A percentile compares a stretch with the other conserved stretches of the same genome.
These are phyloP conservation scores for Leptosphaerulina australis DNA, from an alignment of 2,329 filamentous ascomycete species.

Conservation along the genomic window DNA sequence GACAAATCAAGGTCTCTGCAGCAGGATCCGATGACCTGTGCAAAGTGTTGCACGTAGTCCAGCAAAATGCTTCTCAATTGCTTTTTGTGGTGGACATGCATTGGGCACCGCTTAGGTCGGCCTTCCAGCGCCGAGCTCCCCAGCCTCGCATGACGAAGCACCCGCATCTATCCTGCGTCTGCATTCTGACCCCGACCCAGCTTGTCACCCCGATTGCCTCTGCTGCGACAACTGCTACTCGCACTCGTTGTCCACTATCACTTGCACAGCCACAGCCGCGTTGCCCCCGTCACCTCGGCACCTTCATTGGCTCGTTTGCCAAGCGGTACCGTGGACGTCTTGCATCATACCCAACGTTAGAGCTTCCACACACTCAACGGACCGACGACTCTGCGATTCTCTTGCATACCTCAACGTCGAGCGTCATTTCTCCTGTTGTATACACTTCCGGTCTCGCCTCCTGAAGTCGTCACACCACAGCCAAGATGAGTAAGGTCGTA, in stretches of 20 bases:
- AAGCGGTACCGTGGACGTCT: slow-evolving; percentile 14
- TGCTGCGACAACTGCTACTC: slow-evolving; percentile 13
- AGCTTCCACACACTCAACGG: slow-evolving; percentile 16
- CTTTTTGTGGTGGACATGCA: slow-evolving; percentile 12
- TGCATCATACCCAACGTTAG: slow-evolving; percentile 23
- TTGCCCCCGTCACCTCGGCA: slow-evolving; percentile 10
- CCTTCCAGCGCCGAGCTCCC: slow-evolving; percentile 19
- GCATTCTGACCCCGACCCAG: slow-evolving; percentile 11
- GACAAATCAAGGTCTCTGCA: no score
- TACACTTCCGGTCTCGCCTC: slow-evolving; percentile 2
- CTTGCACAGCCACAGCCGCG: slow-evolving; percentile 17
- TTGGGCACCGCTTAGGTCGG: slow-evolving; percentile 19
- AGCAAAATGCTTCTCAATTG: not conserved
- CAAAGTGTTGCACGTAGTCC: not conserved
- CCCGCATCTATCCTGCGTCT: slow-evolving; percentile 18
- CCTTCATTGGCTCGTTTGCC: slow-evolving; percentile 16
- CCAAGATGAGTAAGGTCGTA: slow-evolving; percentile 91
- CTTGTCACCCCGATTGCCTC: slow-evolving; percentile 20
- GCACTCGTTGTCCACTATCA: slow-evolving; percentile 4
- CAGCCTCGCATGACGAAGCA: slow-evolving; percentile 24
- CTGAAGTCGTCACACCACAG: slow-evolving; percentile 10
- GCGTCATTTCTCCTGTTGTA: slow-evolving; percentile 16
- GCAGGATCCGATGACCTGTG: not conserved
- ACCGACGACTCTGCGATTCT: slow-evolving; percentile 9
- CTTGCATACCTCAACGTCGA: slow-evolving; percentile 8